phyloP scores from a whole-genome alignment of 208 protist genomes.

The Wallacemonas collosoma region DNA sequence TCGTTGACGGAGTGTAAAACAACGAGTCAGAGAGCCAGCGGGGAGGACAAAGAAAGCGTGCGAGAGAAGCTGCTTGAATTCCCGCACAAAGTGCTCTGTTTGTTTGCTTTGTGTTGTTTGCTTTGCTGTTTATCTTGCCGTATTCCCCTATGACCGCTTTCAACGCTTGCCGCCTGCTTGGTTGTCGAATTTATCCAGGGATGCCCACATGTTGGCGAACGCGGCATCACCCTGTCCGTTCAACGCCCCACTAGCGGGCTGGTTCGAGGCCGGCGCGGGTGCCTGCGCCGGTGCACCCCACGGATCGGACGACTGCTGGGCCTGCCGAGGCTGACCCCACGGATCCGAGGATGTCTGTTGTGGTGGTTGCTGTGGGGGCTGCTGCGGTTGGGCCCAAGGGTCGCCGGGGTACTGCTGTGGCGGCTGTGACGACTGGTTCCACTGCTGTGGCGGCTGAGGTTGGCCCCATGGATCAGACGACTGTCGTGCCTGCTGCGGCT shows the following conservation, averaged over 20 bases:
- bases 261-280: slow-evolving; percentile 17
- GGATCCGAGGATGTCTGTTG: slow-evolving; percentile 1
- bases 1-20: not conserved
- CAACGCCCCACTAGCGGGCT: slow-evolving; percentile 1
- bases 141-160: not conserved
- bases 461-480: slow-evolving; percentile 22
- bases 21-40: not conserved
- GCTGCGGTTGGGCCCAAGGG: slow-evolving; percentile 29
- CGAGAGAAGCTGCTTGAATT: too few species aligned
- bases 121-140: too few species aligned
- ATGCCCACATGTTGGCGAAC: slow-evolving; percentile 45
- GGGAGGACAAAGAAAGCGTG: too few species aligned
- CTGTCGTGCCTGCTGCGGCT: slow-evolving; percentile 15
- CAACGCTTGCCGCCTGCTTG: slow-evolving; percentile 32
- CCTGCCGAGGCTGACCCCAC: slow-evolving; percentile 18
- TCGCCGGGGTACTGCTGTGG: slow-evolving; percentile 12
- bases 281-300: slow-evolving; percentile 16
- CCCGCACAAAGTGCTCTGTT: too few species aligned
- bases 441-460: slow-evolving; percentile 24
- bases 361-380: slow-evolving; percentile 29
- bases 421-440: slow-evolving; percentile 17
- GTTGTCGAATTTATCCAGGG: slow-evolving; percentile 35
- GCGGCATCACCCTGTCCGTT: slow-evolving; percentile 14
- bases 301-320: not conserved
- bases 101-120: too few species aligned